A percentile compares a stretch with the other conserved stretches of the same genome.
Conservation (phyloP, 2,329 filamentous ascomycete genomes). For the Calonectria pteridis region DNA sequence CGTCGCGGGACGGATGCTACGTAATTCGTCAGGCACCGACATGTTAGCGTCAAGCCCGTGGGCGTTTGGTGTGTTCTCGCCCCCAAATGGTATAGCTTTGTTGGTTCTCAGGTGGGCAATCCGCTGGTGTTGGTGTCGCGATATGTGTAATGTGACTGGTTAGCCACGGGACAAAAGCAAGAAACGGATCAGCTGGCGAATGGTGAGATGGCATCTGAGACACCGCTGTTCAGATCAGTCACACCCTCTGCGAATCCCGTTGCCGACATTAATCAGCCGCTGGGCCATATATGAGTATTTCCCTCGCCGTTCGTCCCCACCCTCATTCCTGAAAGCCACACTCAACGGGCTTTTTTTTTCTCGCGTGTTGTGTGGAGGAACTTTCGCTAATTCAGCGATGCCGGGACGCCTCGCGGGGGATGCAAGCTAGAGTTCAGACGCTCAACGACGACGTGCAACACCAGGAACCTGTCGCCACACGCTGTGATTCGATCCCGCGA, state of each 20-base stretch:
- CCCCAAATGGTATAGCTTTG: not conserved
- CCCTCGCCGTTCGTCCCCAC: not conserved
- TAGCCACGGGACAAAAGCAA: conserved; percentile 5
- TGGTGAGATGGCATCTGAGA: not conserved
- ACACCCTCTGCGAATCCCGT: conserved; percentile 1
- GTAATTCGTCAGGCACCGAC: not conserved
- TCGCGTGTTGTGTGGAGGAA: not conserved
- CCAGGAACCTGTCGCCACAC: not conserved
- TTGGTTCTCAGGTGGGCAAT: not conserved
- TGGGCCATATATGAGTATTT: not conserved
- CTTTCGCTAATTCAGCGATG: not conserved
- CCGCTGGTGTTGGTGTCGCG: not conserved
- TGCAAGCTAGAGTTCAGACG: not conserved
- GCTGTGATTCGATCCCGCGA: not conserved
- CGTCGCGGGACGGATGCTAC: not conserved
- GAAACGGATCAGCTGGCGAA: conserved; percentile 1
- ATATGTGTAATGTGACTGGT: not conserved
- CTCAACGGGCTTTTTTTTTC: not conserved
- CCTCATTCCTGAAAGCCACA: conserved; percentile 1
- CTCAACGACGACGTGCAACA: not conserved
- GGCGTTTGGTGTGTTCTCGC: not conserved
- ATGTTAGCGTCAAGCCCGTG: not conserved
- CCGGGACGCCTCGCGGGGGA: not conserved
- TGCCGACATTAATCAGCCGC: not conserved
- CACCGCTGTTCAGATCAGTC: not conserved